phyloP scores from a whole-genome alignment of 208 protist genomes.

The Wallacemonas sp. region DNA sequence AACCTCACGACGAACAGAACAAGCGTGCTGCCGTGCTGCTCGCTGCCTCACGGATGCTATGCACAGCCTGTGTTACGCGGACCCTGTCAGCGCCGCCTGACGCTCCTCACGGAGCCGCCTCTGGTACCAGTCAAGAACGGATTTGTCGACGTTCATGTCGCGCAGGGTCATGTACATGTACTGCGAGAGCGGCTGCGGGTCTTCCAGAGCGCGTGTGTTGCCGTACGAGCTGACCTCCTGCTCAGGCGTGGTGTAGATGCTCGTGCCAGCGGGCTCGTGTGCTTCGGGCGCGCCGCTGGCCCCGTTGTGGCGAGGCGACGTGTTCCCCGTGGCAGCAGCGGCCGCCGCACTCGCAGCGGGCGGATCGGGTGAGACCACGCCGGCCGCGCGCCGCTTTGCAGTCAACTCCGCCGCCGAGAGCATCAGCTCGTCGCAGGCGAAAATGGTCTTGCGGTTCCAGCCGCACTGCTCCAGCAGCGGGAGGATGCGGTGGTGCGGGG shows the following conservation, averaged over 20 bases:
- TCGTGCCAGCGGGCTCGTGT: constrained; percentile 7
- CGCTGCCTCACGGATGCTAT: not conserved
- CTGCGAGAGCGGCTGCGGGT: constrained; percentile 40
- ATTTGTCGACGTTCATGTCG: constrained; percentile 60
- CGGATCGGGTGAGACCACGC: not conserved
- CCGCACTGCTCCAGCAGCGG: constrained; percentile 56
- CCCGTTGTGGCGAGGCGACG: not conserved
- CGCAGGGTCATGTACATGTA: constrained; percentile 74
- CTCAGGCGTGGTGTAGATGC: constrained; percentile 41
- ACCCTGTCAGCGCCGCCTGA: constrained; percentile 20
- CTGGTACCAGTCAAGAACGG: constrained; percentile 55
- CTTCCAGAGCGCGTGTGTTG: constrained; percentile 18
- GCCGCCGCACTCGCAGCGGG: not conserved
- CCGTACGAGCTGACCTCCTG: constrained; percentile 53
- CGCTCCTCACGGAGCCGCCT: constrained; percentile 39
- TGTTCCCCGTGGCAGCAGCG: no score
- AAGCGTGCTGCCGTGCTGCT: not conserved
- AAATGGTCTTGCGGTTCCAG: constrained; percentile 59
- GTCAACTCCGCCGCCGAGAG: constrained; percentile 33
- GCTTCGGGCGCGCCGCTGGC: not conserved
- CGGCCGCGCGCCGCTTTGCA: not conserved
- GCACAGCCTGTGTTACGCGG: not conserved
- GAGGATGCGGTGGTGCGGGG: constrained; percentile 40
- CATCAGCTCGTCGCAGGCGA: constrained; percentile 49
- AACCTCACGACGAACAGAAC: not conserved